A percentile compares a stretch with the other conserved stretches of the same genome.
Conservation (phyloP, 129 eudicot genomes). For the Artemisia annua region DNA sequence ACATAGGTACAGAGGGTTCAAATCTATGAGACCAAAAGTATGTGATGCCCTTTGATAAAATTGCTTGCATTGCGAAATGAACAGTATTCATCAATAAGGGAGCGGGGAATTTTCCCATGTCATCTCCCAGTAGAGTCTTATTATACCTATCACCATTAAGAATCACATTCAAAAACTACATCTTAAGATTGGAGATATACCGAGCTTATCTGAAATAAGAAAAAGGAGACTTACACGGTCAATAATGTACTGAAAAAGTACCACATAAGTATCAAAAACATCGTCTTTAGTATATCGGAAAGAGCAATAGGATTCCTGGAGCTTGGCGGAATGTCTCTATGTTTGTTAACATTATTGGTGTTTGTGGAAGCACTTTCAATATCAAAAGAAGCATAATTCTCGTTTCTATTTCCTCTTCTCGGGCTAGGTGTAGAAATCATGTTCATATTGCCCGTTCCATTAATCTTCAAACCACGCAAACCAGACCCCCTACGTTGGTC, state of each 20-base stretch:
- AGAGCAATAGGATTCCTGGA: conserved; percentile 38
- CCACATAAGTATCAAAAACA: conserved; percentile 82
- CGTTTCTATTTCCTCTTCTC: conserved; percentile 28
- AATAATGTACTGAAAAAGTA: conserved; percentile 77
- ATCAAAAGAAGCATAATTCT: conserved; percentile 57
- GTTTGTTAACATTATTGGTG: conserved; percentile 23
- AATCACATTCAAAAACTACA: conserved; percentile 21
- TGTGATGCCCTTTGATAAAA: conserved; percentile 73
- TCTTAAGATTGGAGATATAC: background rate
- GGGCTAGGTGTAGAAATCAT: conserved; percentile 27
- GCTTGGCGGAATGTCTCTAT: conserved; percentile 14
- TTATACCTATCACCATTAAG: conserved; percentile 55
- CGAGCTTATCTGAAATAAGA: conserved; percentile 22
- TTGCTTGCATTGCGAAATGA: conserved; percentile 95
- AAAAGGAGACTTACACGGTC: conserved; percentile 71
- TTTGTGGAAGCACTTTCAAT: conserved; percentile 43
- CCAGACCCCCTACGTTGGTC: conserved; percentile 28
- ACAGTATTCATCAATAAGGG: conserved; percentile 93
- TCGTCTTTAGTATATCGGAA: conserved; percentile 76
- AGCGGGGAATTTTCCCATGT: conserved; percentile 95
- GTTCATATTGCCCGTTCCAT: background rate
- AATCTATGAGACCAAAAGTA: conserved; percentile 79
- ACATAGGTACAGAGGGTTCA: conserved; percentile 53
- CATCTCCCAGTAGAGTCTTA: conserved; percentile 80
- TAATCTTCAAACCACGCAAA: no score